Percentiles rank a stretch among this genome's conserved stretches.
Evolutionary conservation across 164 flowering plant species (phyloP).

Genomic region (Stephania cephalantha): DNA sequence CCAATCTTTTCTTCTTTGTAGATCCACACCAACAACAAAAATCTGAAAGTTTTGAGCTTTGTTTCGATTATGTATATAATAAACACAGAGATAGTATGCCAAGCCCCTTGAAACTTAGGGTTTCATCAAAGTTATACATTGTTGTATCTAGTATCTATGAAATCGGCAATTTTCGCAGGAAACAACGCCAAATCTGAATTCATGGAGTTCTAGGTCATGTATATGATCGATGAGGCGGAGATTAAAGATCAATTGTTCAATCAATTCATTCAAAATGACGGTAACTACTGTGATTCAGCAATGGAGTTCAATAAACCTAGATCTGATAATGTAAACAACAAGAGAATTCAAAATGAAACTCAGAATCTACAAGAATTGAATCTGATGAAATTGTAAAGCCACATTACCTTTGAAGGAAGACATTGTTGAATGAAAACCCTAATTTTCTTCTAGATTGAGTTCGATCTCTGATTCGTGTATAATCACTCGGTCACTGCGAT

Average conservation of each 20-base stretch:
- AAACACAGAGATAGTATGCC: not conserved
- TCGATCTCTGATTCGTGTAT: too few species aligned
- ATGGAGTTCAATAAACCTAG: not conserved
- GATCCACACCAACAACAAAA: not conserved
- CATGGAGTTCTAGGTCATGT: not conserved
- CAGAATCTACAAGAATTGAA: too few species aligned
- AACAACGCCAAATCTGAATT: not conserved
- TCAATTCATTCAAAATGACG: not conserved
- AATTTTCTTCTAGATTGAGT: too few species aligned
- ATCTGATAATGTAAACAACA: not conserved
- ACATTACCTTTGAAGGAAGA: too few species aligned
- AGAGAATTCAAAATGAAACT: too few species aligned
- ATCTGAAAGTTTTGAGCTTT: not conserved
- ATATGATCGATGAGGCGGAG: constrained; percentile 1
- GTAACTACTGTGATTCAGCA: not conserved
- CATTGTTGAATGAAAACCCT: too few species aligned
- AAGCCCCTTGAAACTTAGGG: constrained; percentile 6
- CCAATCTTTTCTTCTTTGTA: constrained; percentile 21
- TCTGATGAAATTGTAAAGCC: too few species aligned
- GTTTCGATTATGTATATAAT: constrained; percentile 10
- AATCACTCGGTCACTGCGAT: too few species aligned
- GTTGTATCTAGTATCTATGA: not conserved
- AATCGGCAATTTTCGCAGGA: too few species aligned
- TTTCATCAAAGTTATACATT: not conserved
- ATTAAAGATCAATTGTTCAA: not conserved